Evolutionary conservation across 2,329 filamentous ascomycete species (phyloP), one percentile per base, ranked within the genome.

Genomic region (Colletotrichum orbiculare): DNA sequence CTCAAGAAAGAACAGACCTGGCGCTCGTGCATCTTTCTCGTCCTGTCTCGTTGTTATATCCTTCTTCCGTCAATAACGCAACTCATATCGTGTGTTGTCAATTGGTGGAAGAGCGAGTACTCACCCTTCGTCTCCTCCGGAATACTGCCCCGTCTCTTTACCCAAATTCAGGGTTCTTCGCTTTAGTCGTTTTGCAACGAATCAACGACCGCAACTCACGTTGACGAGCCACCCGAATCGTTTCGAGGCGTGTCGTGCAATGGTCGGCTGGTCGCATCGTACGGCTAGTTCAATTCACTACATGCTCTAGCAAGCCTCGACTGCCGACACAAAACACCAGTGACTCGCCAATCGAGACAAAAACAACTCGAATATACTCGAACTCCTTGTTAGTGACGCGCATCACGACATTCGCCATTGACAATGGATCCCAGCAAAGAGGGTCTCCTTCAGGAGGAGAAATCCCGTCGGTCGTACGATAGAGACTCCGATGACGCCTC

Each of bases 381-480:
- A 10, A 11, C 43, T 46, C 10, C 43, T 10, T 10, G 15, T 46
- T 15, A 17, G 43, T 17, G n/a, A n/a, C 10, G 15, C 42, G 12
- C 42, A 25, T 25, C 25, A 25, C 42, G 42, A 43, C 17, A 17
- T 17, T n/a, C 4, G 15, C 25, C 42, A 48, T 11, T 35, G 33
- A 47, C 47, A 25, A 70, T 67, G 73, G 75, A 77, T 65, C 73
- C 71, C 17, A 76, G 73, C 57, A 72, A 70, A 45, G 71, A 76
- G 66, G 72, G 74, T 13, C 74, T 77, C 34, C 71, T 77, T 12
- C 62, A 64, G 6, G 58, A 68, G 46, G 69, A 66, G 42, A 67
- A 74, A 37, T 69, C 68, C 46, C 71, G 71, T 39, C 71, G 72
- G 47, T 69, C 68, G n/a, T 57, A 62, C 37, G 67, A 71, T 37